Evolutionary conservation across 2,329 filamentous ascomycete genomes (phyloP).

Genomic region (Sporothrix pseudoabietina): DNA sequence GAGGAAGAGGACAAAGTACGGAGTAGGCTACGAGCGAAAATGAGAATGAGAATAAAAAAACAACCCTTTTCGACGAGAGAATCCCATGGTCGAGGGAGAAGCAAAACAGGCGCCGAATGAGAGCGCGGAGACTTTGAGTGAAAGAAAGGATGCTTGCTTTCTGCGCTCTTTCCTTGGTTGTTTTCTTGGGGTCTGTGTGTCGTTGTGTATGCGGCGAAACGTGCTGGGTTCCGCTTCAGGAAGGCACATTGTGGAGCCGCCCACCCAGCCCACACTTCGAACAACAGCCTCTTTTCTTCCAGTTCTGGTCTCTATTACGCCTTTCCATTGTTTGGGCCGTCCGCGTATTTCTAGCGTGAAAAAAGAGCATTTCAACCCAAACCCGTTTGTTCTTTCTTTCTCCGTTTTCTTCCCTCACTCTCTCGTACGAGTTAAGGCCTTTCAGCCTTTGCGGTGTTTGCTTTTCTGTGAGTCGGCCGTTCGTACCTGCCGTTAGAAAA

Average conservation of each 20-base stretch:
- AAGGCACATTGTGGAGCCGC: conserved; percentile 10
- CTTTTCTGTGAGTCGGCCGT: neutral
- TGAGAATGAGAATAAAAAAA: neutral
- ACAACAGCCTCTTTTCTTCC: neutral
- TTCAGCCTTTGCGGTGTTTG: neutral
- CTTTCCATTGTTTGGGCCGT: neutral
- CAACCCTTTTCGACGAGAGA: neutral
- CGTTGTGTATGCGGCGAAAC: neutral
- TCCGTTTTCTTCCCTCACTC: neutral
- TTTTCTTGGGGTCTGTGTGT: neutral
- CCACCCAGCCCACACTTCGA: conserved; percentile 2
- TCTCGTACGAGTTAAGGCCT: neutral
- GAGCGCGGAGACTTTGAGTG: neutral
- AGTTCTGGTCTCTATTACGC: neutral
- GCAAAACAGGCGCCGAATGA: conserved; percentile 2
- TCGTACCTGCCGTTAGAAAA: neutral
- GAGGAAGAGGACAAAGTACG: neutral
- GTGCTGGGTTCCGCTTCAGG: conserved; percentile 14
- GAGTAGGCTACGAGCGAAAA: neutral
- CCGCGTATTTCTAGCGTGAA: neutral
- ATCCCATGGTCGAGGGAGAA: neutral
- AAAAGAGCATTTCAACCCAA: neutral
- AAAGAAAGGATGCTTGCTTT: neutral
- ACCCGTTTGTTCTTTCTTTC: neutral
- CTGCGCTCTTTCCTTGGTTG: conserved; percentile 12